Conservation (phyloP, 176 grass and related monocot genomes). For the Aegilops tauschii region DNA sequence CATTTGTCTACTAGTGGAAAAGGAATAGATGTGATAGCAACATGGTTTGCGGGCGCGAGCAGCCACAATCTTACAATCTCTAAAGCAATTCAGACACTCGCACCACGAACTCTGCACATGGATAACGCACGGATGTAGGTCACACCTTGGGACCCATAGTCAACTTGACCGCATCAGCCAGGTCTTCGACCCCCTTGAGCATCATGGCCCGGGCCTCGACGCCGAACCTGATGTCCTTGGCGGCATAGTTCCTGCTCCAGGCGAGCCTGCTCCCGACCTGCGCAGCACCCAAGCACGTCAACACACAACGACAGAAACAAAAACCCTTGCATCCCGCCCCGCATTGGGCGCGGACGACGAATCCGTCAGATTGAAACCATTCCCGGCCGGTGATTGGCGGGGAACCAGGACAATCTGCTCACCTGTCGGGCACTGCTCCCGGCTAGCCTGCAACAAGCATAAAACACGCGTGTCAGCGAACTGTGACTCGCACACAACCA, state of each 20-base stretch:
- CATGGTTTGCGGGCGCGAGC: background rate
- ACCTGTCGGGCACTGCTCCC: slow-evolving; percentile 56
- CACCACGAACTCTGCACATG: background rate
- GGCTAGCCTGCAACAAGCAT: slow-evolving; percentile 49
- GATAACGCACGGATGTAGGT: background rate
- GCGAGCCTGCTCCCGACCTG: slow-evolving; percentile 75
- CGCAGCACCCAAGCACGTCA: background rate
- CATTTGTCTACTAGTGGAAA: background rate
- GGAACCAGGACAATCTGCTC: background rate
- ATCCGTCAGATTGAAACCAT: background rate
- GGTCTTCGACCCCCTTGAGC: slow-evolving; percentile 83
- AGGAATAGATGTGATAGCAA: background rate
- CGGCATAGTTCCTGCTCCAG: slow-evolving; percentile 88
- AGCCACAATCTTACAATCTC: background rate
- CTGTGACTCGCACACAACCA: background rate
- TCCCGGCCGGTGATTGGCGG: background rate
- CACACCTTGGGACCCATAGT: slow-evolving; percentile 96
- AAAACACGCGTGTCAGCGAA: slow-evolving; percentile 27
- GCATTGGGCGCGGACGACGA: background rate
- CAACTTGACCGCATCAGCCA: slow-evolving; percentile 88
- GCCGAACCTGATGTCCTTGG: slow-evolving; percentile 92
- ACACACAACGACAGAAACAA: background rate
- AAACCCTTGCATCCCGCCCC: too few relatives aligned
- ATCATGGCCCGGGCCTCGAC: slow-evolving; percentile 88
- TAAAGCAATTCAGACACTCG: background rate